phyloP scores from a whole-genome alignment of 2,329 filamentous ascomycete species.

The Leptographium lundbergii region DNA sequence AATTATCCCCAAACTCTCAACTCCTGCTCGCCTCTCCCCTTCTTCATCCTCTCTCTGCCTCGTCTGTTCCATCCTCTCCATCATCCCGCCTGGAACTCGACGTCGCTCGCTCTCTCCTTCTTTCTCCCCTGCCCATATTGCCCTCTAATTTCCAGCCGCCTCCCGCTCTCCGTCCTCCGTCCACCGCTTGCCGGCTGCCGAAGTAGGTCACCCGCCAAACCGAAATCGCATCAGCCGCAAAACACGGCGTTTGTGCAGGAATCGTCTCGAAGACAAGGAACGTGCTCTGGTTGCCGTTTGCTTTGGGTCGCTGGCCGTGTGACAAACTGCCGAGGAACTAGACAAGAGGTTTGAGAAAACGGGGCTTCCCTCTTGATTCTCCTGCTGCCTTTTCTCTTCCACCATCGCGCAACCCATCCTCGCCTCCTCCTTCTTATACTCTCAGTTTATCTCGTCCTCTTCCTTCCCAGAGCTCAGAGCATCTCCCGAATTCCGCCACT shows the following conservation, averaged over 20 bases:
- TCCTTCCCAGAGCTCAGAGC: neutral
- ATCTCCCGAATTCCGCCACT: neutral
- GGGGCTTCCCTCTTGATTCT: neutral
- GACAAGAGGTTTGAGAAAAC: conserved; percentile 7
- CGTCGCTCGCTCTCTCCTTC: neutral
- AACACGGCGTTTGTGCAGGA: neutral
- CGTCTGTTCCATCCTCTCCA: neutral
- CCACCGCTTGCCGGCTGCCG: neutral
- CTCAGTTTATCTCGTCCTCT: neutral
- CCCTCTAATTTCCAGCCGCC: neutral
- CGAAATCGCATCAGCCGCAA: neutral
- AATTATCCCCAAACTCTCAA: too few relatives aligned
- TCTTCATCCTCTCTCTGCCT: neutral
- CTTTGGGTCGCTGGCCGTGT: neutral
- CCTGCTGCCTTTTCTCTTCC: neutral
- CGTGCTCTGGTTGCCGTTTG: neutral
- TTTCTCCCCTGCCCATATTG: neutral
- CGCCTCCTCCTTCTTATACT: neutral
- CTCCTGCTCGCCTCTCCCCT: neutral
- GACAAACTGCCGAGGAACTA: neutral
- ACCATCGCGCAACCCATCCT: neutral
- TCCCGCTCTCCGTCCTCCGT: neutral
- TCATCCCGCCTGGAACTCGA: neutral
- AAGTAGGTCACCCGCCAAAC: neutral
- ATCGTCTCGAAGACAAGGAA: neutral